Conservation (phyloP, 768 basidiomycete genomes). For the Podaxis pistillaris region DNA sequence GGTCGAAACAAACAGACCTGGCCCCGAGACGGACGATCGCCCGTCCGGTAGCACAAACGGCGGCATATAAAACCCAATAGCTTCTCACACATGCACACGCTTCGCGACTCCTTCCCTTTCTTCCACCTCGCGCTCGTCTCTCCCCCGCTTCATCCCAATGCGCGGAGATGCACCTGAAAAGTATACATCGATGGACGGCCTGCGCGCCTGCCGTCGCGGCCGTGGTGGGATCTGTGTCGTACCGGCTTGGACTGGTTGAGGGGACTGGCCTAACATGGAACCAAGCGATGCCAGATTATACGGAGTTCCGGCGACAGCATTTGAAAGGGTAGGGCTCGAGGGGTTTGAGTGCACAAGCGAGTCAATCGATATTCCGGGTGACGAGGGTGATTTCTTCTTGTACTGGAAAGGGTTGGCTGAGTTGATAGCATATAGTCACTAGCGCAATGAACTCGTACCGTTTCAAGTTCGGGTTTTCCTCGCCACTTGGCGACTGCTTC, state of each 20-base stretch:
- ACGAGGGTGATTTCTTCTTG: constrained; percentile 44
- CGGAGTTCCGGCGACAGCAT: constrained; percentile 15
- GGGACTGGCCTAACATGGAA: constrained; percentile 5
- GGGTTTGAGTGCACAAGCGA: constrained; percentile 72
- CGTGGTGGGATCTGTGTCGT: constrained; percentile 12
- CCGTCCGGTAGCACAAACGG: not conserved
- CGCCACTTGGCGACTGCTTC: constrained; percentile 83
- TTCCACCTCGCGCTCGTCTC: not conserved
- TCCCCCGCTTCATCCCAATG: constrained; percentile 5
- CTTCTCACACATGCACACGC: constrained; percentile 8
- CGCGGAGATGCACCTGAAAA: constrained; percentile 22
- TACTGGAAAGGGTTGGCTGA: constrained; percentile 42
- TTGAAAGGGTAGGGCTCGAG: constrained; percentile 49
- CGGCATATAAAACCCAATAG: not conserved
- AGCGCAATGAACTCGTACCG: constrained; percentile 39
- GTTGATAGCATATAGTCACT: constrained; percentile 14
- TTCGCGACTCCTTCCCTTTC: constrained; percentile 5
- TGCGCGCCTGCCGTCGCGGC: constrained; percentile 21
- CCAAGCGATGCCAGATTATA: constrained; percentile 3
- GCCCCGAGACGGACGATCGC: not conserved
- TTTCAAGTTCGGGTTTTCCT: constrained; percentile 82
- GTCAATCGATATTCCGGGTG: constrained; percentile 52
- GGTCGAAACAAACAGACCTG: not conserved
- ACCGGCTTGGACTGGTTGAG: constrained; percentile 16
- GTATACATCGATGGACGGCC: constrained; percentile 47